A percentile compares a stretch with the other conserved stretches of the same genome.
Evolutionary conservation across 257 asterid species (phyloP).

Genomic region (Cinchona pubescens): DNA sequence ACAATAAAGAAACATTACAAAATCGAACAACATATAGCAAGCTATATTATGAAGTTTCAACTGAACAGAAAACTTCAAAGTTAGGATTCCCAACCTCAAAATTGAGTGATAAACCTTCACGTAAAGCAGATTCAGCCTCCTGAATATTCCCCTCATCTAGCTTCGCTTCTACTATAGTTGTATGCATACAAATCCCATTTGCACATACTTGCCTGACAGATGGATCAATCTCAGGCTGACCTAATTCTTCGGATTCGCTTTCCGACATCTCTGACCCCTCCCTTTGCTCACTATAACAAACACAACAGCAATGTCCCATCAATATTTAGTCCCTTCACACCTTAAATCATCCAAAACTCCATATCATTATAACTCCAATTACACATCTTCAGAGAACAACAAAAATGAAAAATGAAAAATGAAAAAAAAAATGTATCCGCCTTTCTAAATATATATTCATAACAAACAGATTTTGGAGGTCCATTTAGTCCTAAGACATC

Average conservation of each 20-base stretch:
- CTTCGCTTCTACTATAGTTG: slow-evolving; percentile 74
- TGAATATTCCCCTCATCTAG: slow-evolving; percentile 91
- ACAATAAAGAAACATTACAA: neutral
- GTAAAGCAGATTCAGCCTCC: slow-evolving; percentile 94
- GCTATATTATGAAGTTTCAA: neutral
- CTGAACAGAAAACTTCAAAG: neutral
- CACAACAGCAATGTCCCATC: slow-evolving; percentile 31
- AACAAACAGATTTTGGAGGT: neutral
- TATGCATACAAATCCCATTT: slow-evolving; percentile 76
- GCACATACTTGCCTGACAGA: slow-evolving; percentile 63
- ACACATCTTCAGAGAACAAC: neutral
- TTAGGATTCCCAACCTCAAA: slow-evolving; percentile 62
- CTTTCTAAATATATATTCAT: neutral
- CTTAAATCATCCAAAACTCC: neutral
- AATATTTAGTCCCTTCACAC: slow-evolving; percentile 6
- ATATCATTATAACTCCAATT: neutral
- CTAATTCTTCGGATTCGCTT: slow-evolving; percentile 45
- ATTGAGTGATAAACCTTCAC: slow-evolving; percentile 89
- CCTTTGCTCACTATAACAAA: slow-evolving; percentile 30
- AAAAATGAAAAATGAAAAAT: neutral
- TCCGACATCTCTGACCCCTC: slow-evolving; percentile 60
- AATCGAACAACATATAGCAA: neutral
- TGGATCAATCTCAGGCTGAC: slow-evolving; percentile 45
- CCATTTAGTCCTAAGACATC: neutral
- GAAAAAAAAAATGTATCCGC: too few species aligned